A percentile compares a stretch with the other conserved stretches of the same genome.
Evolutionary conservation across 805 yeast genomes (phyloP).

Genomic region (Candida dendrica): DNA sequence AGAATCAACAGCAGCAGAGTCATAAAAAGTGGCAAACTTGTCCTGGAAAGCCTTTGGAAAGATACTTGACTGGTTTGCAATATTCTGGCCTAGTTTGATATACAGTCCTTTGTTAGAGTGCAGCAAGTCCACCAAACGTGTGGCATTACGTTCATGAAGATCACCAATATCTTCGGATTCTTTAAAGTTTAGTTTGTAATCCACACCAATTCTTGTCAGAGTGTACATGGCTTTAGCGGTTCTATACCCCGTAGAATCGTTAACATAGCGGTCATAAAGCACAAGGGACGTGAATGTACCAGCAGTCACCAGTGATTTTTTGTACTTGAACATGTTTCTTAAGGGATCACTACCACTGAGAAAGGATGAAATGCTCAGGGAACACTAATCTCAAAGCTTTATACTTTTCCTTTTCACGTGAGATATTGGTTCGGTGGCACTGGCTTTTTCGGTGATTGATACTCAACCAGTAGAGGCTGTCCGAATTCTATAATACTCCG

Average conservation of each 20-base stretch:
- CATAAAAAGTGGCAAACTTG: conserved; percentile 52
- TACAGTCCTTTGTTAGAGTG: conserved; percentile 51
- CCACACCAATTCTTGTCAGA: conserved; percentile 45
- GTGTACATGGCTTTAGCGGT: conserved; percentile 43
- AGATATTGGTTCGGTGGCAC: no score
- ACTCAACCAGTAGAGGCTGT: no score
- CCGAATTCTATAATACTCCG: no score
- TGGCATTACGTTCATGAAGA: conserved; percentile 55
- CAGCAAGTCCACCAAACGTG: conserved; percentile 37
- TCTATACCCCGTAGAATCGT: conserved; percentile 46
- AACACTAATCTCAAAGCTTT: no score
- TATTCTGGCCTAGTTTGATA: conserved; percentile 72
- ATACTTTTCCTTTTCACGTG: no score
- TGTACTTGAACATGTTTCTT: not conserved
- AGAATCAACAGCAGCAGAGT: conserved; percentile 55
- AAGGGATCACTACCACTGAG: no score
- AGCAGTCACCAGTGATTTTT: not conserved
- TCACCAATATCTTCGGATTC: conserved; percentile 39
- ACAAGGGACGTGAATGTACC: conserved; percentile 1
- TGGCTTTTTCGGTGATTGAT: no score
- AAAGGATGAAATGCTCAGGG: no score
- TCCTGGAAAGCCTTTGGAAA: conserved; percentile 60
- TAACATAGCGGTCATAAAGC: conserved; percentile 29
- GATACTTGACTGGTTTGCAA: conserved; percentile 66
- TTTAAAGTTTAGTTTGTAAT: conserved; percentile 49